Conservation (phyloP, 805 yeast species). For the Wickerhamiella azymoides region DNA sequence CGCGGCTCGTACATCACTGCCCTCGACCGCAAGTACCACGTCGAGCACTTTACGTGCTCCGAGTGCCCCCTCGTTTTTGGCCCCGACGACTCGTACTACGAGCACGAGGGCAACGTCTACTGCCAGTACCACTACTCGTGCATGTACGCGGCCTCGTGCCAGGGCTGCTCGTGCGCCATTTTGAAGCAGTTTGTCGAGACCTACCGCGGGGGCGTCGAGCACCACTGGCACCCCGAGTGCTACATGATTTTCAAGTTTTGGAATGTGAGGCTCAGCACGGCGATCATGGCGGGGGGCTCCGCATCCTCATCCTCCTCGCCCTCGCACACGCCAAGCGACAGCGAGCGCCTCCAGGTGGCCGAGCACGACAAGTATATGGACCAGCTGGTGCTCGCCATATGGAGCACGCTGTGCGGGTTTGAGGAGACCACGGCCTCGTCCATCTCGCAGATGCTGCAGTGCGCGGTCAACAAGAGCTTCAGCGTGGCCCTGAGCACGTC, state of each 20-base stretch:
- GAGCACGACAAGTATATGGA: conserved; percentile 51
- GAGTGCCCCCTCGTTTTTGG: conserved; percentile 79
- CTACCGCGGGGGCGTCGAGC: conserved; percentile 76
- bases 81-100: conserved; percentile 81
- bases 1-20: conserved; percentile 92
- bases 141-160: conserved; percentile 74
- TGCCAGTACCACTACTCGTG: conserved; percentile 91
- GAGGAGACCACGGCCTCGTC: conserved; percentile 85
- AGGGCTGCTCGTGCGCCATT: conserved; percentile 84
- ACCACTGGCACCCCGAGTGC: conserved; percentile 99
- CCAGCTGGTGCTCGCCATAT: conserved; percentile 45
- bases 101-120: conserved; percentile 66
- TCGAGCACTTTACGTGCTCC: conserved; percentile 88
- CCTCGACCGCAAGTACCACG: conserved; percentile 78
- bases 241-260: conserved; percentile 95
- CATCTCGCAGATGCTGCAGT: conserved; percentile 81
- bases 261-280: conserved; percentile 59
- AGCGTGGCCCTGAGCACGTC: conserved; percentile 53
- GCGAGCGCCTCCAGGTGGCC: conserved; percentile 12
- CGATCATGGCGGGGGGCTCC: not conserved
- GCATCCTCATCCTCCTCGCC: not conserved
- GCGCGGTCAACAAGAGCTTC: conserved; percentile 63
- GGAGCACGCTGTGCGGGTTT: conserved; percentile 76
- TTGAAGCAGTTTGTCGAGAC: conserved; percentile 90
- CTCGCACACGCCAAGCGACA: conserved; percentile 1